Evolutionary conservation across 2,329 filamentous ascomycete genomes (phyloP).

Genomic region (Keithomyces neogunnii): DNA sequence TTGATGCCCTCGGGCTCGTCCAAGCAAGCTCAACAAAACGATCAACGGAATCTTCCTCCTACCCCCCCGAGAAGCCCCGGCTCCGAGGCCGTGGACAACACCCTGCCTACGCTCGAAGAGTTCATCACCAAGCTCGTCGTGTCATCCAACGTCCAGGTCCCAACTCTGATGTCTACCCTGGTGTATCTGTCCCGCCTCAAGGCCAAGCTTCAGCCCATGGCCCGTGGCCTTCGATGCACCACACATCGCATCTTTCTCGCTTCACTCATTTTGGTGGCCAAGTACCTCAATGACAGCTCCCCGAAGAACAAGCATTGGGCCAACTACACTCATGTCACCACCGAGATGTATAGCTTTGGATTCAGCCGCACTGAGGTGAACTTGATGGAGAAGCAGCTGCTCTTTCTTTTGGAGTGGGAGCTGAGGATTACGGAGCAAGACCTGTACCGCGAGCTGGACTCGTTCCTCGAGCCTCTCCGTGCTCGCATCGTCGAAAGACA

Average conservation of each 20-base stretch:
- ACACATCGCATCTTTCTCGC: conserved; percentile 97
- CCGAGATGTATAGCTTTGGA: conserved; percentile 60
- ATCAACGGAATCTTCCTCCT: conserved; percentile 25
- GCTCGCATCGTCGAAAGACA: conserved; percentile 43
- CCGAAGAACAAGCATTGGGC: conserved; percentile 99
- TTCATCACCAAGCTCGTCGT: conserved; percentile 91
- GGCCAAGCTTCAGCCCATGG: conserved; percentile 80
- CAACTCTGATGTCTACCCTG: conserved; percentile 92
- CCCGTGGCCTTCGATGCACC: conserved; percentile 93
- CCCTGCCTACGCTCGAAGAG: conserved; percentile 71
- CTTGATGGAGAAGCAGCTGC: conserved; percentile 97
- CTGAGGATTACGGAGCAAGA: conserved; percentile 78
- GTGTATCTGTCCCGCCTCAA: conserved; percentile 86
- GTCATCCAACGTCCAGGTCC: conserved; percentile 92
- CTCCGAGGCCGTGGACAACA: conserved; percentile 39
- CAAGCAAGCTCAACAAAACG: conserved; percentile 9
- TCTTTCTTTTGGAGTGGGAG: conserved; percentile 93
- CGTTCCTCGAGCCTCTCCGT: conserved; percentile 81
- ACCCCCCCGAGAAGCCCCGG: conserved; percentile 44
- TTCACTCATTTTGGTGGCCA: conserved; percentile 75
- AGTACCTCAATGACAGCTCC: conserved; percentile 97
- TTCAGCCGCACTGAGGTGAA: conserved; percentile 96
- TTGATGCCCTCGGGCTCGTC: conserved; percentile 40
- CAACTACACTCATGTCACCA: conserved; percentile 74
- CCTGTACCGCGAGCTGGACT: conserved; percentile 78